Evolutionary conservation across 257 asterid genomes (phyloP), one percentile per base, ranked within the genome.

Genomic region (Ajuga chamaepitys): DNA sequence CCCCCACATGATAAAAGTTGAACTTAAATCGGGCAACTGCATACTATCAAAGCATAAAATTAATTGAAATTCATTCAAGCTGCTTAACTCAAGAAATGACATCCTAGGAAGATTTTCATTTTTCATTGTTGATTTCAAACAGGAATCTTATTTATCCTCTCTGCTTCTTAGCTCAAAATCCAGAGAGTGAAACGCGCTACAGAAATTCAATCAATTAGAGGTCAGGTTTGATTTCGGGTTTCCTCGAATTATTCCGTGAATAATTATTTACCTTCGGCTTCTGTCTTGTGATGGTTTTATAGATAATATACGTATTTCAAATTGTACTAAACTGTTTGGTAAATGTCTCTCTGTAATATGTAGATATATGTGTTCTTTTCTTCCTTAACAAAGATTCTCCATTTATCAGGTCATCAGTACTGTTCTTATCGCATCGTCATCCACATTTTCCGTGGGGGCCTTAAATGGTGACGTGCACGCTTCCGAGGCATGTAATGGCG

Each of bases 351-450:
- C 30, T 26, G 9, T 62, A 44, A 42, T 9, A 44, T 25, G 14
- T 10, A 25, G 9, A 20, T 25, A 11, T 1, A 0, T 34, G 12
- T 30, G n/a, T 1, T 62, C 11, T 26, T 44, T 21, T 37, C 50
- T 37, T 37, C 48, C 18, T 20, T 37, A 58, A 18, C 37, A 12
- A 3, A 18, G 32, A 17, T 58, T 58, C 32, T 58, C 20, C 20
- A 17, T 58, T 16, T 16, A 11, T 58, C 48, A 58, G 48, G 64
- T 5, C 16, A 12, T 32, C 14, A 17, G 12, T 17, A 18, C 17
- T 56, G 13, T 52, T 59, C 52, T 38, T 51, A 85, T 85, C 87
- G 82, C 85, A 2, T 58, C 72, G 9, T 62, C 71, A 13, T 54
- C 77, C 40, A 47, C 85, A 58, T 78, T 72, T 68, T 75, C 82